phyloP scores from a whole-genome alignment of 305 asterid species.

The Plantago coronopus region DNA sequence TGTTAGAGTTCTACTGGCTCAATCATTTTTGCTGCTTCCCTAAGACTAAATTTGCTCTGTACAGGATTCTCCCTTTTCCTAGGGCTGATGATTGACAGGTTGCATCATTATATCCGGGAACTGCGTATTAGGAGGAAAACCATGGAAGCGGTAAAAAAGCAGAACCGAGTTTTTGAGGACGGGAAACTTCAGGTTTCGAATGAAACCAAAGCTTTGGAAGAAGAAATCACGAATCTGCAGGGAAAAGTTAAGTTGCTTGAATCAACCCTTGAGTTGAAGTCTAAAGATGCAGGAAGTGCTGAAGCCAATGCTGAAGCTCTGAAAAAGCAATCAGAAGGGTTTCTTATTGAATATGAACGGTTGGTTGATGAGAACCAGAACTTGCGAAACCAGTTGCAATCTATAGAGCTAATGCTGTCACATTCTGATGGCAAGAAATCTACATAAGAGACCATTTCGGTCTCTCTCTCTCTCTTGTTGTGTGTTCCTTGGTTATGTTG shows the following conservation, averaged over 20 bases:
- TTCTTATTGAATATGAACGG: constrained; percentile 84
- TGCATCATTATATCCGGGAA: constrained; percentile 81
- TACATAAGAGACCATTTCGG: constrained; percentile 32
- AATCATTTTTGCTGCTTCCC: not conserved
- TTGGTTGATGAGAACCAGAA: constrained; percentile 80
- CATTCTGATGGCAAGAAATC: constrained; percentile 73
- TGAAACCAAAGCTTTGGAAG: constrained; percentile 54
- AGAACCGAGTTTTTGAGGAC: constrained; percentile 54
- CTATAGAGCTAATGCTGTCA: constrained; percentile 62
- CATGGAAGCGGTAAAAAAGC: constrained; percentile 69
- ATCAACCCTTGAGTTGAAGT: constrained; percentile 48
- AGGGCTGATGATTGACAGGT: constrained; percentile 71
- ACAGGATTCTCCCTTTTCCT: constrained; percentile 87
- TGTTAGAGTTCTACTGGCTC: too few relatives aligned
- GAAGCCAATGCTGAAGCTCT: constrained; percentile 74
- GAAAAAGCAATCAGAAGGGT: constrained; percentile 82
- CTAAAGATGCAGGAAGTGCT: constrained; percentile 50
- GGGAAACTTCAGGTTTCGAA: constrained; percentile 33
- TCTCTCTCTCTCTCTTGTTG: constrained; percentile 17
- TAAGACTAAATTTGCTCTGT: constrained; percentile 8
- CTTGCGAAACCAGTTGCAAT: constrained; percentile 67
- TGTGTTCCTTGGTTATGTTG: constrained; percentile 4
- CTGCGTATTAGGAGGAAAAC: constrained; percentile 68
- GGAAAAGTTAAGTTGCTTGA: constrained; percentile 51
- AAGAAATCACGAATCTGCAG: constrained; percentile 39